These are phyloP conservation scores for Auricularia sp. DNA, from an alignment of 768 basidiomycete species.

Conservation along the genomic window DNA sequence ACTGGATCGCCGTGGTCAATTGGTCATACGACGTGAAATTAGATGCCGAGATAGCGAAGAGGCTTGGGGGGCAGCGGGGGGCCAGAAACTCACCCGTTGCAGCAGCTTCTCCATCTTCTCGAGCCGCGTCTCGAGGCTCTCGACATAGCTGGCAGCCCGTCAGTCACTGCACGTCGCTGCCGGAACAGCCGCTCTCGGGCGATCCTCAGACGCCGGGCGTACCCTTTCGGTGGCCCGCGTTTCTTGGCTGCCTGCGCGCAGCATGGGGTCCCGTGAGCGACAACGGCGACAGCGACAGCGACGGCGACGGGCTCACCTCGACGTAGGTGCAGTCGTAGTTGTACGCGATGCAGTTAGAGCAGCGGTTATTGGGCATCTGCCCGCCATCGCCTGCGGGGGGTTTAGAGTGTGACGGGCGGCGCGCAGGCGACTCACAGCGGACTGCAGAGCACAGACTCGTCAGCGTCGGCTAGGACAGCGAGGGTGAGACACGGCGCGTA, in stretches of 20 bases:
- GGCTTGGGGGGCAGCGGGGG: not conserved
- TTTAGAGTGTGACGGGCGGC: constrained; percentile 15
- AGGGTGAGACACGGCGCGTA: constrained; percentile 19
- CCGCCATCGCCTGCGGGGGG: not conserved
- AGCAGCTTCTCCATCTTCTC: constrained; percentile 43
- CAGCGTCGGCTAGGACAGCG: not conserved
- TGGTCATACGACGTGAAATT: constrained; percentile 14
- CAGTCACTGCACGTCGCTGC: not conserved
- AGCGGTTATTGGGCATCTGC: constrained; percentile 46
- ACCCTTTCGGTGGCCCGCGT: constrained; percentile 35
- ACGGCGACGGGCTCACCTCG: constrained; percentile 34
- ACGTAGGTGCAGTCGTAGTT: constrained; percentile 56
- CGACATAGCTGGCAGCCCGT: constrained; percentile 24
- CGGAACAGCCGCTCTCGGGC: not conserved
- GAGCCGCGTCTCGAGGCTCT: constrained; percentile 46
- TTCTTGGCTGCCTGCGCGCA: constrained; percentile 19
- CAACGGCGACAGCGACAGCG: not conserved
- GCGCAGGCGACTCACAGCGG: constrained; percentile 42
- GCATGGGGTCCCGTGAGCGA: not conserved
- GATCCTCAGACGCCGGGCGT: constrained; percentile 1
- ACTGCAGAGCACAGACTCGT: constrained; percentile 28
- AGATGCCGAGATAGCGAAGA: constrained; percentile 11
- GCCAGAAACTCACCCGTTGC: constrained; percentile 21
- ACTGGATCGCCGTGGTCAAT: constrained; percentile 27
- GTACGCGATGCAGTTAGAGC: constrained; percentile 52